Evolutionary conservation across 805 yeast genomes (phyloP).

Genomic region (Wickerhamiella siamensis): DNA sequence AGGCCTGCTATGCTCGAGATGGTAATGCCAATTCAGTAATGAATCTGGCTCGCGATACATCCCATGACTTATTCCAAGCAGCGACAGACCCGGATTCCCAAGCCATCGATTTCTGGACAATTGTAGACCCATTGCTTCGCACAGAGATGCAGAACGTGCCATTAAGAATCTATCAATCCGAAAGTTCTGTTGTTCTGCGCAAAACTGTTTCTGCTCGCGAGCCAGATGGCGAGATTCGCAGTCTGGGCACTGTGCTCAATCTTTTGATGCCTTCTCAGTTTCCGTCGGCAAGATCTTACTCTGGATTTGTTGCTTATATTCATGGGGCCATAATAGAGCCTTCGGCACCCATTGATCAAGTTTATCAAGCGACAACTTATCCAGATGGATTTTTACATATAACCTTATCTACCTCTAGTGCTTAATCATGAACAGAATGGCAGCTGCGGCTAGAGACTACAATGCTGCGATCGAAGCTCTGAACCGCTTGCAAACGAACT

Average conservation of each 20-base stretch:
- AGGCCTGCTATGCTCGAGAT: slow-evolving; percentile 57
- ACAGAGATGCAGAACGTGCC: neutral
- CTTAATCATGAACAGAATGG: neutral
- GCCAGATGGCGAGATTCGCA: slow-evolving; percentile 14
- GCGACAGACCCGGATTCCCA: slow-evolving; percentile 12
- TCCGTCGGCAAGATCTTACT: slow-evolving; percentile 27
- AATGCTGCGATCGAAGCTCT: slow-evolving; percentile 73
- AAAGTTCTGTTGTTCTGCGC: slow-evolving; percentile 4
- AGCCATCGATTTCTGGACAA: slow-evolving; percentile 25
- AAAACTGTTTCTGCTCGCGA: neutral
- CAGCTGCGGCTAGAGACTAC: slow-evolving; percentile 15
- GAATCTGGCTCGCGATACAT: slow-evolving; percentile 52
- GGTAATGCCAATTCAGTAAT: slow-evolving; percentile 74
- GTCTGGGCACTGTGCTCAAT: slow-evolving; percentile 31
- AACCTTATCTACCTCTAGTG: neutral
- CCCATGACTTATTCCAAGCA: slow-evolving; percentile 40
- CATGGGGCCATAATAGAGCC: slow-evolving; percentile 45
- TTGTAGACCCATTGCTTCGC: slow-evolving; percentile 1
- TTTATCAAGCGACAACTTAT: slow-evolving; percentile 34
- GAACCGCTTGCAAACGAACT: slow-evolving; percentile 81
- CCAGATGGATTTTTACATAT: slow-evolving; percentile 58
- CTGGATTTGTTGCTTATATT: slow-evolving; percentile 31
- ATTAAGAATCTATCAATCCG: slow-evolving; percentile 5
- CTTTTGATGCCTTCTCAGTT: slow-evolving; percentile 33
- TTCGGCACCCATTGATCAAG: slow-evolving; percentile 31